Percentiles rank a stretch among this genome's conserved stretches.
These are phyloP conservation scores for Phialocephala subalpina DNA, from an alignment of 2,329 filamentous ascomycete species.

Conservation along the genomic window DNA sequence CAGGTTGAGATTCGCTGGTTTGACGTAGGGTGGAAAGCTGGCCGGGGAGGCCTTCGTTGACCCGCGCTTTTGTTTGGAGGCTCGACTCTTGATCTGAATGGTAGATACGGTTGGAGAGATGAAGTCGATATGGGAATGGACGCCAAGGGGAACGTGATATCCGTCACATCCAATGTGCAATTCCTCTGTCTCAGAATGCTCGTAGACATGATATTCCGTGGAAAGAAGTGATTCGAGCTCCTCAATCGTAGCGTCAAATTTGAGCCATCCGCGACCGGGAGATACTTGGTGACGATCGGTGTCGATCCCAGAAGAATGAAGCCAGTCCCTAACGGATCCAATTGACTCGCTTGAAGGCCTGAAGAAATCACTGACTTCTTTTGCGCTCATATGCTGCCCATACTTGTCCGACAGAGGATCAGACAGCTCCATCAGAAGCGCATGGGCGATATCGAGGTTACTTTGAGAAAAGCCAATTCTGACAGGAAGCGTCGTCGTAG, in stretches of 20 bases:
- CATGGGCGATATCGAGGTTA: slow-evolving; percentile 37
- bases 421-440: slow-evolving; percentile 44
- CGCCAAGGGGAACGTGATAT: slow-evolving; percentile 56
- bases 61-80: background rate
- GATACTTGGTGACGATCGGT: slow-evolving; percentile 41
- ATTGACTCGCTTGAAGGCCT: slow-evolving; percentile 42
- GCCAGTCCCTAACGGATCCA: slow-evolving; percentile 41
- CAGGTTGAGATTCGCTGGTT: background rate
- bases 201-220: slow-evolving; percentile 44
- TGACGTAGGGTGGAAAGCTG: slow-evolving; percentile 2
- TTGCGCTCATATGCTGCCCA: slow-evolving; percentile 41
- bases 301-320: slow-evolving; percentile 41
- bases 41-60: background rate
- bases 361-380: slow-evolving; percentile 46
- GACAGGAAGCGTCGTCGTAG: slow-evolving; percentile 15
- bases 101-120: slow-evolving; percentile 51
- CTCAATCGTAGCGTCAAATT: slow-evolving; percentile 41
- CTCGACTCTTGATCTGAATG: background rate
- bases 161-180: slow-evolving; percentile 35
- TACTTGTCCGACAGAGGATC: slow-evolving; percentile 42
- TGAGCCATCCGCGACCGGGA: slow-evolving; percentile 44
- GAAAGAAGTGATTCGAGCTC: slow-evolving; percentile 44
- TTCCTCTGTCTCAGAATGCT: slow-evolving; percentile 58
- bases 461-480: slow-evolving; percentile 34
- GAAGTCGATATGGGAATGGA: slow-evolving; percentile 60